Evolutionary conservation across 176 grass and related monocot genomes (phyloP).

Genomic region (Calamus simplicifolius): DNA sequence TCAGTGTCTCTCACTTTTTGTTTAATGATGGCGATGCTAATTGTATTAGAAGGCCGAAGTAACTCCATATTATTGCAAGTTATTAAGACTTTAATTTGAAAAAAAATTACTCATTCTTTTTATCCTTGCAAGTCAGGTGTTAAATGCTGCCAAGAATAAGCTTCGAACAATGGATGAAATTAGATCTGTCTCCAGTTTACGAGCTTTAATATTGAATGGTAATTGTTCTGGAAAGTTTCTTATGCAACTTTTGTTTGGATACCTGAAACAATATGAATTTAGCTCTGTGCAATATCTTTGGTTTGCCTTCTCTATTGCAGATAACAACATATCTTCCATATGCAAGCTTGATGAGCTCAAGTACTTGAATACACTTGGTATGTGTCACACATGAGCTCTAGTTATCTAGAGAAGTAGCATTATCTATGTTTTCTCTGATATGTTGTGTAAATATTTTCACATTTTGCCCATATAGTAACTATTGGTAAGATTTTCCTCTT

Average conservation of each 20-base stretch:
- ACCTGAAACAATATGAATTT: not conserved
- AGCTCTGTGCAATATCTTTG: not conserved
- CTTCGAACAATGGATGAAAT: conserved; percentile 57
- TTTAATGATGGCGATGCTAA: too few relatives aligned
- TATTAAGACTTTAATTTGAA: too few relatives aligned
- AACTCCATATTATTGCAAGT: too few relatives aligned
- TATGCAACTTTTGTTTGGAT: not conserved
- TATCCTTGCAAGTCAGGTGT: conserved; percentile 28
- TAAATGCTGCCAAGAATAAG: conserved; percentile 84
- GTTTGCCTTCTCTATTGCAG: conserved; percentile 24
- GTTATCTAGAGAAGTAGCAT: not conserved
- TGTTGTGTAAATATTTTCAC: too few relatives aligned
- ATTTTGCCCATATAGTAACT: too few relatives aligned
- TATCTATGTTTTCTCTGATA: too few relatives aligned
- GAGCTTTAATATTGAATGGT: conserved; percentile 84
- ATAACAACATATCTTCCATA: conserved; percentile 85
- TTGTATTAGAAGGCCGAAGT: too few relatives aligned
- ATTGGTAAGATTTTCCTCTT: too few relatives aligned
- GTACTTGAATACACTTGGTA: conserved; percentile 86
- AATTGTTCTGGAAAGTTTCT: not conserved
- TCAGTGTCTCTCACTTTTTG: too few relatives aligned
- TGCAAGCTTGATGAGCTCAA: conserved; percentile 67
- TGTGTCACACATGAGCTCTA: not conserved
- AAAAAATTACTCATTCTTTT: too few relatives aligned
- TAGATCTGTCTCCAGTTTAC: conserved; percentile 47